These are phyloP conservation scores for Fusarium proliferatum DNA, from an alignment of 2,329 filamentous ascomycete species.

Conservation along the genomic window DNA sequence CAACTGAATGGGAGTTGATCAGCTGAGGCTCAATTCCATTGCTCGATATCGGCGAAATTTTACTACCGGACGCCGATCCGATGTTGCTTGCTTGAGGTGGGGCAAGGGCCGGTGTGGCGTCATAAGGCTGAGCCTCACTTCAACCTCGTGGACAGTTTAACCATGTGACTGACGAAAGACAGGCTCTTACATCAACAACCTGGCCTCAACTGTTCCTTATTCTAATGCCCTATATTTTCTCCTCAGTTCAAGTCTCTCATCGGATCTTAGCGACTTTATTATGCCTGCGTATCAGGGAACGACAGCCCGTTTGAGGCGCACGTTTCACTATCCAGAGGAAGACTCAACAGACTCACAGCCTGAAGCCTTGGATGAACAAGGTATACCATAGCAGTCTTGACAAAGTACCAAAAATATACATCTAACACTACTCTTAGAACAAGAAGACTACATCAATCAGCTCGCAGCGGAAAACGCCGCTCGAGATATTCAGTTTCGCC, in stretches of 20 bases:
- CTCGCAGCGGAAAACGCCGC: constrained; percentile 66
- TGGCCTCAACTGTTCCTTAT: not conserved
- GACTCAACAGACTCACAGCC: constrained; percentile 60
- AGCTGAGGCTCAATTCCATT: constrained; percentile 36
- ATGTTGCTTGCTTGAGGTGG: constrained; percentile 12
- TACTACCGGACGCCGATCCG: constrained; percentile 38
- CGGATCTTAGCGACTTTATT: not conserved
- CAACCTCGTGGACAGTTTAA: constrained; percentile 12
- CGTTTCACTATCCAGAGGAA: constrained; percentile 80
- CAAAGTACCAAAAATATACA: not conserved
- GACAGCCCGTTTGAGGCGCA: constrained; percentile 74
- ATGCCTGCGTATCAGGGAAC: constrained; percentile 47
- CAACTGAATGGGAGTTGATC: constrained; percentile 19
- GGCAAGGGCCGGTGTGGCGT: constrained; percentile 39
- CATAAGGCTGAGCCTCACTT: constrained; percentile 44
- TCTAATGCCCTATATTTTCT: not conserved
- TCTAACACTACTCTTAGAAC: constrained; percentile 57
- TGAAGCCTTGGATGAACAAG: constrained; percentile 80
- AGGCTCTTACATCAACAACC: constrained; percentile 12
- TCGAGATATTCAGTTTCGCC: constrained; percentile 68
- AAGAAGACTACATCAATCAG: constrained; percentile 70
- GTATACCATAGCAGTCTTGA: constrained; percentile 51
- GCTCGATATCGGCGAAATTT: constrained; percentile 42
- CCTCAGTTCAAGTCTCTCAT: not conserved
- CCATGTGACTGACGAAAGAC: constrained; percentile 42